Evolutionary conservation across 1,284 basidiomycete genomes (phyloP).

Genomic region (Ustilago curta): DNA sequence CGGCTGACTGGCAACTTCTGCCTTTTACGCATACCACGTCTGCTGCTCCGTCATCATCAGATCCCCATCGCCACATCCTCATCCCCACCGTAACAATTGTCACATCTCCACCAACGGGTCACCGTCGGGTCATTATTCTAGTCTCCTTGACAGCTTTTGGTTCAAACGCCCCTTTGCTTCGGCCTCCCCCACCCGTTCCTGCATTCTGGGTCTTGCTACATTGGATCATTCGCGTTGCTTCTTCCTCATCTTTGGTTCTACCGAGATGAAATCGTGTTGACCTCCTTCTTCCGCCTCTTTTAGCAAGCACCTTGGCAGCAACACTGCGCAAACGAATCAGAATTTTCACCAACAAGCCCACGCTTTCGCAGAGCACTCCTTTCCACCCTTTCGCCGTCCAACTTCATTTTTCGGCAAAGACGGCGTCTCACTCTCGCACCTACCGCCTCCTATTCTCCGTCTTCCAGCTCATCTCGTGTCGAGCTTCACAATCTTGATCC

Average conservation of each 20-base stretch:
- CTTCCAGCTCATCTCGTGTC: not conserved
- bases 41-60: too few species aligned
- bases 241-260: slow-evolving; percentile 1
- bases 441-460: not conserved
- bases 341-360: not conserved
- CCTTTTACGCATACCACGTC: too few species aligned
- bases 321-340: not conserved
- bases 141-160: not conserved
- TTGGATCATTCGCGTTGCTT: slow-evolving; percentile 9
- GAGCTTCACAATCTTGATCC: not conserved
- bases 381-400: not conserved
- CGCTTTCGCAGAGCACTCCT: not conserved
- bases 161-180: not conserved
- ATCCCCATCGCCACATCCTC: too few species aligned
- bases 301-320: slow-evolving; percentile 6
- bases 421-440: too few species aligned
- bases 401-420: too few species aligned
- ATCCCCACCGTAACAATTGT: too few species aligned
- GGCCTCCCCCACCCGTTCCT: slow-evolving; percentile 1
- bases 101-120: too few species aligned
- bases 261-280: slow-evolving; percentile 31
- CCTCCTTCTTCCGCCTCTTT: slow-evolving; percentile 13
- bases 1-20: too few species aligned
- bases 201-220: not conserved
- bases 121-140: too few species aligned